These are phyloP conservation scores for Suillus lakei DNA, from an alignment of 768 basidiomycete species.

Conservation along the genomic window DNA sequence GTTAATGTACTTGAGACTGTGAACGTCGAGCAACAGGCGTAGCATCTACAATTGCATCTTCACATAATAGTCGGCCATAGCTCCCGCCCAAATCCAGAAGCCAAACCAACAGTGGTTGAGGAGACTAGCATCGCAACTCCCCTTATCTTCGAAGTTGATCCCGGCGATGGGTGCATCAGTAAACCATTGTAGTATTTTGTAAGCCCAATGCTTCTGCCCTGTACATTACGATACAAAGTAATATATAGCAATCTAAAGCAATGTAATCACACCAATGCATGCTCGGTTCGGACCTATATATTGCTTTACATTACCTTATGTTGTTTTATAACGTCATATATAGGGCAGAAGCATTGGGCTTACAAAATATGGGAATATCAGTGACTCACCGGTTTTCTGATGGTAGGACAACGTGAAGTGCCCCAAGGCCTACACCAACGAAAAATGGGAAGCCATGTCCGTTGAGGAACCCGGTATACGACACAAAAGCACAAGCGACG, in stretches of 20 bases:
- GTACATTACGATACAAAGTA: too few relatives aligned
- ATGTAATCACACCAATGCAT: too few relatives aligned
- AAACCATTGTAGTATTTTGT: too few relatives aligned
- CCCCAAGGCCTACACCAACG: background rate
- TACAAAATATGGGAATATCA: too few relatives aligned
- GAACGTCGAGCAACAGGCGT: background rate
- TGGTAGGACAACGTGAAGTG: background rate
- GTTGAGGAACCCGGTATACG: conserved; percentile 51
- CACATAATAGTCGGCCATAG: background rate
- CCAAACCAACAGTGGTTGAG: background rate
- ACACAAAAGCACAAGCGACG: conserved; percentile 37
- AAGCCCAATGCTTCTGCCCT: too few relatives aligned
- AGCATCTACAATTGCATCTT: background rate
- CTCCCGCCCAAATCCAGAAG: background rate
- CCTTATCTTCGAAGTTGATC: background rate
- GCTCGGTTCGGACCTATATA: too few relatives aligned
- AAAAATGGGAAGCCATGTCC: conserved; percentile 32
- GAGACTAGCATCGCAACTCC: background rate
- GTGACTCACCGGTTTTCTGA: too few relatives aligned
- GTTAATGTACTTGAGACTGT: background rate
- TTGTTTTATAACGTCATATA: too few relatives aligned
- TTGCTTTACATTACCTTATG: too few relatives aligned
- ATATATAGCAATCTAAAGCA: too few relatives aligned
- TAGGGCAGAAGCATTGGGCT: too few relatives aligned
- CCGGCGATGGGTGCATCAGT: too few relatives aligned